These are phyloP conservation scores for Fraxinus quadrangulata DNA, from an alignment of 257 asterid species.

Conservation along the genomic window DNA sequence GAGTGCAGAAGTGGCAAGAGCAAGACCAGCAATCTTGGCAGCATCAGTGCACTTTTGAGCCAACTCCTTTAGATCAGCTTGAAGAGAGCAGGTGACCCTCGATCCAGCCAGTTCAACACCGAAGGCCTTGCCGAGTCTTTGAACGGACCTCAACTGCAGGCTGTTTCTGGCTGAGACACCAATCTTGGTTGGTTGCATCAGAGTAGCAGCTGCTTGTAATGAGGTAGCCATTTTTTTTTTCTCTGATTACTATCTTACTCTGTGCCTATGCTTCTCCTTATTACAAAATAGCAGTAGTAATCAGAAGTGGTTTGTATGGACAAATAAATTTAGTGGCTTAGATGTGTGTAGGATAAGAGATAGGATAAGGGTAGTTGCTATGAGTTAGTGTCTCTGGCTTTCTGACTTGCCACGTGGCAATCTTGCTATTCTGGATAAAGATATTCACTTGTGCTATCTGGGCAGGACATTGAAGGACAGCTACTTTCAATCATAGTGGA, in stretches of 20 bases:
- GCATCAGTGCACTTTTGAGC: constrained; percentile 83
- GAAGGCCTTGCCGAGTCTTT: constrained; percentile 53
- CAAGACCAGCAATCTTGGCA: constrained; percentile 93
- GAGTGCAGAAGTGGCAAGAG: constrained; percentile 98
- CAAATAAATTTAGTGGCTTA: constrained; percentile 3
- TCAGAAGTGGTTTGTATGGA: background rate
- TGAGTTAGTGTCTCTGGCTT: constrained; percentile 1
- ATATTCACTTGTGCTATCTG: background rate
- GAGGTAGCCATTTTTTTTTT: constrained; percentile 67
- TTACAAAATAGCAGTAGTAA: background rate
- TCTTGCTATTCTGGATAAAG: constrained; percentile 1
- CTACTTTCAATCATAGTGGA: background rate
- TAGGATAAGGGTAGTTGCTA: background rate
- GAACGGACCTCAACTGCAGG: constrained; percentile 62
- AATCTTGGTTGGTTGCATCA: constrained; percentile 79
- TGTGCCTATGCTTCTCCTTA: constrained; percentile 1
- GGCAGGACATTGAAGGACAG: background rate
- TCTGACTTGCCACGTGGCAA: constrained; percentile 2
- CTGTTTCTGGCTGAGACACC: constrained; percentile 56
- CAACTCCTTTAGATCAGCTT: constrained; percentile 73
- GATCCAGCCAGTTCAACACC: constrained; percentile 58
- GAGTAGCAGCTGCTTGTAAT: constrained; percentile 87
- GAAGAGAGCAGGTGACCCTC: constrained; percentile 75
- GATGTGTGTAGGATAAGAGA: background rate
- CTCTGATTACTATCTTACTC: background rate